Evolutionary conservation across 495 filamentous ascomycete species (phyloP).

Genomic region (Penicillium ochrochloron): DNA sequence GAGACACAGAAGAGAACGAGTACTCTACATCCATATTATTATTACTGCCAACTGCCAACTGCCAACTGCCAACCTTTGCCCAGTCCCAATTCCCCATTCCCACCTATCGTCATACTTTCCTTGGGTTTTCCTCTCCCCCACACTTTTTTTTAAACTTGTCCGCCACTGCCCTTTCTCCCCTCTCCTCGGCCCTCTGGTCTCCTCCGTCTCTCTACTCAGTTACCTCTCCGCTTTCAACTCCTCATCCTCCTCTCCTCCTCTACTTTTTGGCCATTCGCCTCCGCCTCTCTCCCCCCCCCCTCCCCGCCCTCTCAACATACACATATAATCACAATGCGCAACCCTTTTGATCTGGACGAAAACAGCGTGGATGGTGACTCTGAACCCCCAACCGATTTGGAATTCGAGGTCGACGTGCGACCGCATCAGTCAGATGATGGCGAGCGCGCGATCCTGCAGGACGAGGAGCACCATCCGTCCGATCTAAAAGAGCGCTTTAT

Average conservation of each 20-base stretch:
- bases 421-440: constrained; percentile 44
- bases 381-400: constrained; percentile 33
- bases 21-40: background rate
- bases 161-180: constrained; percentile 6
- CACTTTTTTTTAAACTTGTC: constrained; percentile 6
- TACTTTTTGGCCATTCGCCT: background rate
- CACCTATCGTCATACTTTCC: constrained; percentile 16
- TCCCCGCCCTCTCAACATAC: background rate
- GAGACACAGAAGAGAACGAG: background rate
- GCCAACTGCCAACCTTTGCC: background rate
- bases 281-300: background rate
- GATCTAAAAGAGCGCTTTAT: constrained; percentile 58
- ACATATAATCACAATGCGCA: constrained; percentile 35
- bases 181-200: background rate
- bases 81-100: background rate
- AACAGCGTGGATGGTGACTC: constrained; percentile 42
- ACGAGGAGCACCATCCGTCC: constrained; percentile 39
- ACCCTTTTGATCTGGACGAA: constrained; percentile 49
- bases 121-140: background rate
- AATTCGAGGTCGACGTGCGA: constrained; percentile 32
- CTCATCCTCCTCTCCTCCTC: constrained; percentile 3
- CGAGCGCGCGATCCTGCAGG: constrained; percentile 48
- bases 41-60: background rate
- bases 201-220: background rate
- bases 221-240: constrained; percentile 1